phyloP scores from a whole-genome alignment of 352 stramenopile species.

The Phytopythium boreale region DNA sequence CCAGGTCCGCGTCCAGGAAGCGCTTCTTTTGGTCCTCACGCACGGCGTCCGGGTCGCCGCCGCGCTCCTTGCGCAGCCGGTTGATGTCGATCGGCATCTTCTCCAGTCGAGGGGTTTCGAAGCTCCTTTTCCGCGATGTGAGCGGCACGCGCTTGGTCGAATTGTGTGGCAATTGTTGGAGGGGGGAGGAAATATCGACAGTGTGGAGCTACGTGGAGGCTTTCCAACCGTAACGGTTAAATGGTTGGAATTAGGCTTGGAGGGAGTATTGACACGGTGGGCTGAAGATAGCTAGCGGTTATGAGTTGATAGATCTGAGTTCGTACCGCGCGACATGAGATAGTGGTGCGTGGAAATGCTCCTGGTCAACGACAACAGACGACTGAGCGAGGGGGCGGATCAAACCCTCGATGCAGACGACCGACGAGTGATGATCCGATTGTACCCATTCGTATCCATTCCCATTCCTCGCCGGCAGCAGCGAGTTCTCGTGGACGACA shows the following conservation, averaged over 20 bases:
- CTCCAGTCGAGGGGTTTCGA: no score
- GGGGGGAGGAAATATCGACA: neutral
- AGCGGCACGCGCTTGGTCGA: neutral
- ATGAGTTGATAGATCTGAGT: neutral
- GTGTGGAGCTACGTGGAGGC: neutral
- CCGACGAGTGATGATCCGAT: neutral
- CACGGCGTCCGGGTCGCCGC: slow-evolving; percentile 94
- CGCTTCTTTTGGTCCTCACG: slow-evolving; percentile 93
- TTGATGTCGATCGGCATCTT: slow-evolving; percentile 99
- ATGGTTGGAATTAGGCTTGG: neutral
- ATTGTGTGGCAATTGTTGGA: slow-evolving; percentile 2
- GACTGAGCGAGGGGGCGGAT: no score
- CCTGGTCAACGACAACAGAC: no score
- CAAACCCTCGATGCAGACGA: neutral
- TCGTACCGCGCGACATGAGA: neutral
- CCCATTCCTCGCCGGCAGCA: no score
- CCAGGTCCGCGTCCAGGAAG: slow-evolving; percentile 91
- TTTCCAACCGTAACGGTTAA: neutral
- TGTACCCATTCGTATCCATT: neutral
- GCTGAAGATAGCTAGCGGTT: neutral
- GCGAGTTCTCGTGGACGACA: neutral
- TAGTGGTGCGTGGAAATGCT: neutral
- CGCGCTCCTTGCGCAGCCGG: slow-evolving; percentile 93
- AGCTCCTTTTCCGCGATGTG: neutral
- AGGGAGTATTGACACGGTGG: neutral